Evolutionary conservation across 164 flowering plant species (phyloP).

Genomic region (Hamamelis virginiana): DNA sequence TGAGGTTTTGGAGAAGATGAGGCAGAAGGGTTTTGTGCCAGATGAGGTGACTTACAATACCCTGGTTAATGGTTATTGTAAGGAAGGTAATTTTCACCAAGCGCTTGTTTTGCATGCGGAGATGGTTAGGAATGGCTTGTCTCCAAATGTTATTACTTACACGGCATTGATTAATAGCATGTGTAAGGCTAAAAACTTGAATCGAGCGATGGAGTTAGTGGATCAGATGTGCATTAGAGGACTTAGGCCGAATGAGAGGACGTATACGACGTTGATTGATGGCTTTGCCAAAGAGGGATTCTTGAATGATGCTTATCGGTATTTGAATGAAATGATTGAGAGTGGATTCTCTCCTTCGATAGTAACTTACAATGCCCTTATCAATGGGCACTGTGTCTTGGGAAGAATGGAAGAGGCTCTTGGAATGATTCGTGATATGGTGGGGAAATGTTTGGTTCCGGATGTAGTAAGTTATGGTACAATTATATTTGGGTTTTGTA

Average conservation of each 20-base stretch:
- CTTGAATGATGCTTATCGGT: slow-evolving; percentile 51
- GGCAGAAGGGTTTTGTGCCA: slow-evolving; percentile 48
- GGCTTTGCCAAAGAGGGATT: slow-evolving; percentile 78
- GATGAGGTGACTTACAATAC: slow-evolving; percentile 87
- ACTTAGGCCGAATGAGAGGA: slow-evolving; percentile 61
- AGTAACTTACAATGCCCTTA: slow-evolving; percentile 72
- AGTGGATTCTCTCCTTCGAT: slow-evolving; percentile 62
- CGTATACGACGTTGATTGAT: slow-evolving; percentile 77
- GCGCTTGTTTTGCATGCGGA: slow-evolving; percentile 70
- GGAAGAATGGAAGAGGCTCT: slow-evolving; percentile 67
- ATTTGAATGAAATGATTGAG: slow-evolving; percentile 55
- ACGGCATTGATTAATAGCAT: slow-evolving; percentile 78
- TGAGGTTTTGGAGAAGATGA: slow-evolving; percentile 60
- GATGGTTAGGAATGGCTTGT: slow-evolving; percentile 70
- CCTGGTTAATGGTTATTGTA: slow-evolving; percentile 77
- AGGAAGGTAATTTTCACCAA: slow-evolving; percentile 66
- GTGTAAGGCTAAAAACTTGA: slow-evolving; percentile 71
- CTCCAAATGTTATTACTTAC: slow-evolving; percentile 78
- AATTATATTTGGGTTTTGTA: slow-evolving; percentile 64
- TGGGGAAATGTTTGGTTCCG: slow-evolving; percentile 49
- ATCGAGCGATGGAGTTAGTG: slow-evolving; percentile 67
- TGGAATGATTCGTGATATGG: slow-evolving; percentile 49
- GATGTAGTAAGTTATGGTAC: slow-evolving; percentile 81
- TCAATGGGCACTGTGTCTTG: slow-evolving; percentile 63
- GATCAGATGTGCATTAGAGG: slow-evolving; percentile 71